A percentile compares a stretch with the other conserved stretches of the same genome.
Evolutionary conservation across 192 early-diverging fungal species (phyloP).

Genomic region (Coemansia pectinata): DNA sequence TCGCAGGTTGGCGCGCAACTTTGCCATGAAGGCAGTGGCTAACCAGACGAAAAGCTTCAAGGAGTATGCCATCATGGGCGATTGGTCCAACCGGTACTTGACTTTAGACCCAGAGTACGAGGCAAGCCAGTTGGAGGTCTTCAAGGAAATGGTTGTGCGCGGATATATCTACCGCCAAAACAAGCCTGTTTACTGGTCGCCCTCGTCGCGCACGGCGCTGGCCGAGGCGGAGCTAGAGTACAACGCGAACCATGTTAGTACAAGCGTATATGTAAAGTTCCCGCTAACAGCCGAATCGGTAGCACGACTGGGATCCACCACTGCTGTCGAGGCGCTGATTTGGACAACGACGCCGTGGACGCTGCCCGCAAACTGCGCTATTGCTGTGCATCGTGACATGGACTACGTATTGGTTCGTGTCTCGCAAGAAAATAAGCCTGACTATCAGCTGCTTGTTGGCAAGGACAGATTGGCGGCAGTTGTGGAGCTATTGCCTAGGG

Average conservation of each 20-base stretch:
- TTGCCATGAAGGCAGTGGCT: constrained; percentile 62
- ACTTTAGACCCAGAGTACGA: constrained; percentile 76
- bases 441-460: constrained; percentile 30
- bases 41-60: constrained; percentile 62
- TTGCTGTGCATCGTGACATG: constrained; percentile 67
- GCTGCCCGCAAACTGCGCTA: constrained; percentile 72
- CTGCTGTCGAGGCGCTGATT: constrained; percentile 53
- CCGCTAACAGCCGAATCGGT: constrained; percentile 42
- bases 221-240: constrained; percentile 83
- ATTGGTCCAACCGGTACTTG: constrained; percentile 69
- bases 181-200: constrained; percentile 84
- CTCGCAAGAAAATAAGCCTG: background rate
- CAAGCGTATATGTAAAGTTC: constrained; percentile 71
- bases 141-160: constrained; percentile 70
- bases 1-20: constrained; percentile 54
- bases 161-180: constrained; percentile 75
- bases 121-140: constrained; percentile 69
- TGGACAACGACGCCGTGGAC: constrained; percentile 89
- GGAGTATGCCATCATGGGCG: constrained; percentile 74
- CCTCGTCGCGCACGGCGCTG: constrained; percentile 77
- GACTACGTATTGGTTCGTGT: constrained; percentile 58
- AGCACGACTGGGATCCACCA: constrained; percentile 11
- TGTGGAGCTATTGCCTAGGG: constrained; percentile 12
- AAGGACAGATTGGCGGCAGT: constrained; percentile 23
- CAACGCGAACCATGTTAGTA: constrained; percentile 70